These are phyloP conservation scores for Leccinum incarnatum DNA, from an alignment of 768 basidiomycete species.

Conservation along the genomic window DNA sequence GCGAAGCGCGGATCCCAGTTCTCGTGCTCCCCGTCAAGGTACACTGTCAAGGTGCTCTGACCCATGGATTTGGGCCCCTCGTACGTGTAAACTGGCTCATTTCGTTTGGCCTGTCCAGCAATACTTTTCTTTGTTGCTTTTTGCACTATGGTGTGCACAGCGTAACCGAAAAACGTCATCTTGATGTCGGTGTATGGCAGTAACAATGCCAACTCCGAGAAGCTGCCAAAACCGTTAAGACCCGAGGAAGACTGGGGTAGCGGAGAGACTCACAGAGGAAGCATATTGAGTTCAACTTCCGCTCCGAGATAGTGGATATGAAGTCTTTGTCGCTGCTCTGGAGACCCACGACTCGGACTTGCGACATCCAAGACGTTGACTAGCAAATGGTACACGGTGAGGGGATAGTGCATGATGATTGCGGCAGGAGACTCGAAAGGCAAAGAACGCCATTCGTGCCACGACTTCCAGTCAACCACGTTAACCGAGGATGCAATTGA, in stretches of 20 bases:
- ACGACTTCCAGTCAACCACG: conserved; percentile 41
- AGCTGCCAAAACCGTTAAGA: conserved; percentile 28
- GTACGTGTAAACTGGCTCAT: conserved; percentile 35
- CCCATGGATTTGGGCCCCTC: conserved; percentile 37
- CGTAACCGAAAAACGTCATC: conserved; percentile 40
- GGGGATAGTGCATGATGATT: conserved; percentile 43
- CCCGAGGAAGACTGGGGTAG: background rate
- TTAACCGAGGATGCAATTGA: conserved; percentile 26
- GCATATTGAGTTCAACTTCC: conserved; percentile 39
- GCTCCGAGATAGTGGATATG: conserved; percentile 39
- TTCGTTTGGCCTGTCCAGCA: conserved; percentile 29
- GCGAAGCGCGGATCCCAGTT: conserved; percentile 26
- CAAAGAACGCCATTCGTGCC: conserved; percentile 45
- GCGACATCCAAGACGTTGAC: conserved; percentile 34
- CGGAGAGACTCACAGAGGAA: conserved; percentile 36
- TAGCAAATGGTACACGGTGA: conserved; percentile 40
- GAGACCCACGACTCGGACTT: conserved; percentile 20
- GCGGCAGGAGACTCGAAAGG: conserved; percentile 42
- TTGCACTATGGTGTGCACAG: conserved; percentile 31
- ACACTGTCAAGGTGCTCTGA: conserved; percentile 37
- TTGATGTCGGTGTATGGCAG: conserved; percentile 45
- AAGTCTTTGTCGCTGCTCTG: conserved; percentile 27
- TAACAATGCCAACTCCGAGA: conserved; percentile 45
- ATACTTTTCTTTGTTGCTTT: conserved; percentile 32
- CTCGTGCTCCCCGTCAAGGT: conserved; percentile 31